Evolutionary conservation across 2,329 filamentous ascomycete genomes (phyloP).

Genomic region (Orbilia blumenaviensis): DNA sequence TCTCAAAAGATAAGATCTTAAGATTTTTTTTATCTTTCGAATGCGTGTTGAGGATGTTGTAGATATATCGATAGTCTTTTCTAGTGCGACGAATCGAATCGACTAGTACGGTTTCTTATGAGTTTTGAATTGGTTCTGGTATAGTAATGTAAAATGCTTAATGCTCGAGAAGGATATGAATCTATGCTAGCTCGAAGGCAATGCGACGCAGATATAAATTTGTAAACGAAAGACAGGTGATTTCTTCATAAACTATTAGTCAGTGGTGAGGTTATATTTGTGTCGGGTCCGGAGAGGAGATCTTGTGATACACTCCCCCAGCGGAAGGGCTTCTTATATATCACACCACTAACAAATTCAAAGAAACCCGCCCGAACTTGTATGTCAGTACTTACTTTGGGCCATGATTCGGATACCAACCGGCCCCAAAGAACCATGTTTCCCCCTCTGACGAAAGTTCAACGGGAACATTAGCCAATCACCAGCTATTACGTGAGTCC

Average conservation of each 20-base stretch:
- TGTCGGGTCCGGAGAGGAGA: slow-evolving; percentile 9
- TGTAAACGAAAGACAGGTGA: slow-evolving; percentile 47
- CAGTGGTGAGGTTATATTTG: too few relatives aligned
- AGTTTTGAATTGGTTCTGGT: slow-evolving; percentile 19
- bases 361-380: slow-evolving; percentile 14
- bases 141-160: slow-evolving; percentile 17
- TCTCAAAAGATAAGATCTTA: background rate
- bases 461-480: slow-evolving; percentile 53
- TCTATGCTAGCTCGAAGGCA: slow-evolving; percentile 38
- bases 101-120: background rate
- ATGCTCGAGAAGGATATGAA: slow-evolving; percentile 16
- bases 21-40: background rate
- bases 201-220: slow-evolving; percentile 38
- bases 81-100: background rate
- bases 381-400: too few relatives aligned
- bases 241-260: slow-evolving; percentile 10
- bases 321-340: slow-evolving; percentile 20
- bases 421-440: slow-evolving; percentile 50
- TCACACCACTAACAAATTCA: slow-evolving; percentile 11
- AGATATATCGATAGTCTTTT: background rate
- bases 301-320: slow-evolving; percentile 40
- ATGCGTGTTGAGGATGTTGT: slow-evolving; percentile 21
- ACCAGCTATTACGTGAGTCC: slow-evolving; percentile 24
- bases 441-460: slow-evolving; percentile 53
- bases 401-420: slow-evolving; percentile 45